A percentile compares a stretch with the other conserved stretches of the same genome.
These are phyloP conservation scores for Lactarius akahatsu DNA, from an alignment of 768 basidiomycete genomes.

Conservation along the genomic window DNA sequence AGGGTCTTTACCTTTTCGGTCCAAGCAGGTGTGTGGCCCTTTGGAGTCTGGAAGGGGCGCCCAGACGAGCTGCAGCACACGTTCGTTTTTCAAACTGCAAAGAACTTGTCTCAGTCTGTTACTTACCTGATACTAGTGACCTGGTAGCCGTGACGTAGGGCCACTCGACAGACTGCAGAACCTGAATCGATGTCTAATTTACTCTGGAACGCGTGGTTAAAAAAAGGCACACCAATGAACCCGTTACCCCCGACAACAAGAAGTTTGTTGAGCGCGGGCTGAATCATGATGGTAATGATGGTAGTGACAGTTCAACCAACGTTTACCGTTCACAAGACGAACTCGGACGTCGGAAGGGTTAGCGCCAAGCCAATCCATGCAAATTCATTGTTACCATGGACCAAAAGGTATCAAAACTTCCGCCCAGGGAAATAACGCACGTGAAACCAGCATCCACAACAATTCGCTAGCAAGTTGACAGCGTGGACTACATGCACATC, in stretches of 20 bases:
- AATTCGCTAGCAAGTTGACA: conserved; percentile 11
- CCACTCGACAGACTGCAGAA: conserved; percentile 89
- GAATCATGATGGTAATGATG: not conserved
- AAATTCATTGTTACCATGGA: not conserved
- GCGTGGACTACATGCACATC: conserved; percentile 2
- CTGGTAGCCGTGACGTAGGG: conserved; percentile 76
- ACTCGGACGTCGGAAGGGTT: not conserved
- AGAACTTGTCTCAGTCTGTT: conserved; percentile 14
- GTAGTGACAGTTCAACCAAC: not conserved
- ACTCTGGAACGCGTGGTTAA: not conserved
- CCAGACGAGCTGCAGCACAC: conserved; percentile 70
- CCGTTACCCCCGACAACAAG: conserved; percentile 99
- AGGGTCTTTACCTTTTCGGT: conserved; percentile 55
- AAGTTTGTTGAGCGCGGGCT: conserved; percentile 51
- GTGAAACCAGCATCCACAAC: conserved; percentile 9
- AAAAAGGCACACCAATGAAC: conserved; percentile 70
- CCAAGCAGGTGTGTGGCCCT: conserved; percentile 90
- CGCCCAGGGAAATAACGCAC: not conserved
- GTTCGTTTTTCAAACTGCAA: not conserved
- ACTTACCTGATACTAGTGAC: conserved; percentile 86
- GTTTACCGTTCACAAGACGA: not conserved
- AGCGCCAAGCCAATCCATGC: not conserved
- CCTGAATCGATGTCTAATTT: conserved; percentile 47
- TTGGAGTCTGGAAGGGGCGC: conserved; percentile 79
- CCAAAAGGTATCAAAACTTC: not conserved